Base-by-base conservation (phyloP, 106 monocot species). In the Apostasia shenzhenica region DNA sequence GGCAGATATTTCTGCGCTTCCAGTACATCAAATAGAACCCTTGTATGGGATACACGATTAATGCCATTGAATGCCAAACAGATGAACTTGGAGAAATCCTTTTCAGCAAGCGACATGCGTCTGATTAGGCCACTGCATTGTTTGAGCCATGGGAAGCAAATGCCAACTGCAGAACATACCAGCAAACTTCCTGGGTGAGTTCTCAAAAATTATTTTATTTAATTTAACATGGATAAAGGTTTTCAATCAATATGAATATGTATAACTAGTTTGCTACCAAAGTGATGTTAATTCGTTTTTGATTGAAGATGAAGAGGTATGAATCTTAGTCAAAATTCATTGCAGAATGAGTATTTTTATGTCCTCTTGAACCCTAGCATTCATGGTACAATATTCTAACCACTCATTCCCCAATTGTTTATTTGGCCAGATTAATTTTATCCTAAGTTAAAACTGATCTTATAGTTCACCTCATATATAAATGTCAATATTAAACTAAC, bases 1-100 rank as follows among this genome's bases (percentile, higher is more conserved):
- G 93, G 88, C n/a, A 93, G 79, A 72, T 93, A 93, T 62, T 93
- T 93, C 73, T 68, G 72, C 73, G 93, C 83, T 39, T 86, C 88
- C 55, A 83, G 86, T 67, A 93, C 93, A 69, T 83, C 88, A 72
- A 93, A 93, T 75, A 80, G 61, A 63, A 80, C 89, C 9, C 56
- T 93, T 69, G 93, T 93, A 55, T 93, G 93, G 93, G 93, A 93
- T 70, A 81, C 83, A 59, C 76, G 93, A 46, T 61, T 93, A 2
- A 70, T 93, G 72, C 89, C 93, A 57, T 81, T 75, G 48, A 86
- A 70, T 58, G 59, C 64, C 37, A 40, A 7, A 39, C 57, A 77
- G 14, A 68, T 77, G 10, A 14, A 58, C 66, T 8, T 39, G n/a
- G 72, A 69, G 42, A 71, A 14, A 42, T 78, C 59, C 69, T 46